A percentile compares a stretch with the other conserved stretches of the same genome.
Conservation (phyloP, 2,329 filamentous ascomycete genomes). For the Alternaria sp. region DNA sequence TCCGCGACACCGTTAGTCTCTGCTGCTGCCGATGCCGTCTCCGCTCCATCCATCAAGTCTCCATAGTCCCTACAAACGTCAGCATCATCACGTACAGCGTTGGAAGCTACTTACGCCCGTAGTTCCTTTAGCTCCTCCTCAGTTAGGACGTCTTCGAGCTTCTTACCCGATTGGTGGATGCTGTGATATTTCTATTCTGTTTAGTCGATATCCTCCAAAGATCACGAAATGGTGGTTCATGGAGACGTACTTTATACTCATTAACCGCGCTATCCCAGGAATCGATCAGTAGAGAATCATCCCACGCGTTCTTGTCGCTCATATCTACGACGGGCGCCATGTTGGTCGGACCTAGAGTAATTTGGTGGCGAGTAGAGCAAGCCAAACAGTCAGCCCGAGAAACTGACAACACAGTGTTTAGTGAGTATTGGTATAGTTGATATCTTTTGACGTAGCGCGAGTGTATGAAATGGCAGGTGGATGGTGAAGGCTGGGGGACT, state of each 20-base stretch:
- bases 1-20: conserved; percentile 36
- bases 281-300: conserved; percentile 48
- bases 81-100: conserved; percentile 5
- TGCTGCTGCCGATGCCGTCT: conserved; percentile 23
- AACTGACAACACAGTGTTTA: not conserved
- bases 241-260: conserved; percentile 47
- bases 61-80: conserved; percentile 42
- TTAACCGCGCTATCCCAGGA: conserved; percentile 49
- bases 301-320: conserved; percentile 48
- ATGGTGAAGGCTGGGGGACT: conserved; percentile 7
- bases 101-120: conserved; percentile 32
- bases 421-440: not conserved
- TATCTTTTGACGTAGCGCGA: not conserved
- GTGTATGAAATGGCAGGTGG: not conserved
- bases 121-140: conserved; percentile 44
- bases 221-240: not conserved
- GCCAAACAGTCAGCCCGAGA: not conserved
- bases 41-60: conserved; percentile 39
- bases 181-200: conserved; percentile 50
- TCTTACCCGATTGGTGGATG: conserved; percentile 48
- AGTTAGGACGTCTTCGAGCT: conserved; percentile 47
- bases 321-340: conserved; percentile 42
- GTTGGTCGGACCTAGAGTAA: not conserved
- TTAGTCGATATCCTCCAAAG: conserved; percentile 13
- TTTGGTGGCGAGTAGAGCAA: not conserved